phyloP scores from a whole-genome alignment of 1,139 yeast species.

The Saccharomyces hybrid region DNA sequence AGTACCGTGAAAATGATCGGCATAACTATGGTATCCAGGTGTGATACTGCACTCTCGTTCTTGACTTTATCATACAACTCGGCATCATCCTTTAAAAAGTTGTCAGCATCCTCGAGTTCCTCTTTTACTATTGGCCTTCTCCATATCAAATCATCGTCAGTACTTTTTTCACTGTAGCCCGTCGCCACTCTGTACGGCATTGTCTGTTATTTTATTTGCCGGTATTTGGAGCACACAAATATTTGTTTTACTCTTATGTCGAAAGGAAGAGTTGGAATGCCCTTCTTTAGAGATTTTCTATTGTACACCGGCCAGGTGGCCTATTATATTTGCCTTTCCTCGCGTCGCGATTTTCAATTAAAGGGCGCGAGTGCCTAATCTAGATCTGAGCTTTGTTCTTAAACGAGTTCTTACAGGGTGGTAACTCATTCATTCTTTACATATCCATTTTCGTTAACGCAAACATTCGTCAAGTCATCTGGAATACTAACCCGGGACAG shows the following conservation, averaged over 20 bases:
- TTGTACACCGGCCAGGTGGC: background rate
- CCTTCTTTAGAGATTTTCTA: background rate
- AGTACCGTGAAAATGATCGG: slow-evolving; percentile 56
- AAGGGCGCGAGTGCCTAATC: background rate
- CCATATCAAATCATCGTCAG: background rate
- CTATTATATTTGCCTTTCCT: background rate
- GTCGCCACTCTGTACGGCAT: slow-evolving; percentile 1
- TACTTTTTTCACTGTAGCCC: background rate
- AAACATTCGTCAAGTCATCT: background rate
- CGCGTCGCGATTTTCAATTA: background rate
- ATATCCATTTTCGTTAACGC: background rate
- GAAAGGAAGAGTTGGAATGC: background rate
- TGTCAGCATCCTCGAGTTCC: background rate
- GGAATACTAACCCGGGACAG: background rate
- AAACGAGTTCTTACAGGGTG: background rate
- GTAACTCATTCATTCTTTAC: background rate
- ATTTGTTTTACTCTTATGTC: background rate
- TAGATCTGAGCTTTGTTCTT: background rate
- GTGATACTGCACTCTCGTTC: background rate
- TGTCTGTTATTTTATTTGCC: background rate
- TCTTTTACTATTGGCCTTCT: background rate
- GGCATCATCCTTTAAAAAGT: background rate
- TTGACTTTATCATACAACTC: background rate
- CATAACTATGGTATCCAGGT: slow-evolving; percentile 39
- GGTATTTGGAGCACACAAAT: background rate